phyloP scores from a whole-genome alignment of 345 rosid genomes.

The Ricinus communis region DNA sequence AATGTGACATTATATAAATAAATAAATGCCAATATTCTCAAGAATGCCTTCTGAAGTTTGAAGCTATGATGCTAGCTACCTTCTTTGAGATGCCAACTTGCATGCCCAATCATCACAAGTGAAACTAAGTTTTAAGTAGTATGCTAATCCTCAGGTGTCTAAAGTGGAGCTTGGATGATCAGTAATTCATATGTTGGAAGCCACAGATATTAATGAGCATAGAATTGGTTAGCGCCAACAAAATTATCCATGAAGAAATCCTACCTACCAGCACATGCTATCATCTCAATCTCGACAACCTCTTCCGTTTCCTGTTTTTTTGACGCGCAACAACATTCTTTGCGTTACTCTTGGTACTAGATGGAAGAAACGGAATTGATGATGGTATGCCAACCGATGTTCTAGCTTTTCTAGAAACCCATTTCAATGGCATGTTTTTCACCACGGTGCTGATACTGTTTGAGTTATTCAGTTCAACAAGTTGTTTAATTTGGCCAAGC shows the following conservation, averaged over 20 bases:
- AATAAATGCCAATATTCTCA: neutral
- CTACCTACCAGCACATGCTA: neutral
- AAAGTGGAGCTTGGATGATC: neutral
- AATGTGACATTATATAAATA: neutral
- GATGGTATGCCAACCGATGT: constrained; percentile 77
- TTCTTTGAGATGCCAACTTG: neutral
- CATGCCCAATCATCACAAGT: neutral
- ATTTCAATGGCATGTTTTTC: constrained; percentile 60
- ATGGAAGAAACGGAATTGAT: constrained; percentile 39
- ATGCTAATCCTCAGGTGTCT: neutral
- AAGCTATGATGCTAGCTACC: neutral
- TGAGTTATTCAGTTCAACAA: constrained; percentile 57
- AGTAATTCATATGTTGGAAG: no score
- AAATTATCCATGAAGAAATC: neutral
- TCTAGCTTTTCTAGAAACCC: constrained; percentile 79
- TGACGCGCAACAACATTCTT: constrained; percentile 21
- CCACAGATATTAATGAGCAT: neutral
- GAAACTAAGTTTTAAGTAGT: neutral
- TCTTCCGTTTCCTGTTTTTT: constrained; percentile 47
- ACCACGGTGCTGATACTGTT: constrained; percentile 60
- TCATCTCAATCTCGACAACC: constrained; percentile 52
- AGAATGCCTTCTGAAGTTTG: neutral
- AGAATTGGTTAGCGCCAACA: neutral
- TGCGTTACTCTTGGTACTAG: constrained; percentile 28
- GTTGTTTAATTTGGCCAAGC: constrained; percentile 74